Percentiles rank a stretch among this genome's conserved stretches.
Conservation (phyloP, 192 early-diverging fungal species). For the Thamnidium elegans region DNA sequence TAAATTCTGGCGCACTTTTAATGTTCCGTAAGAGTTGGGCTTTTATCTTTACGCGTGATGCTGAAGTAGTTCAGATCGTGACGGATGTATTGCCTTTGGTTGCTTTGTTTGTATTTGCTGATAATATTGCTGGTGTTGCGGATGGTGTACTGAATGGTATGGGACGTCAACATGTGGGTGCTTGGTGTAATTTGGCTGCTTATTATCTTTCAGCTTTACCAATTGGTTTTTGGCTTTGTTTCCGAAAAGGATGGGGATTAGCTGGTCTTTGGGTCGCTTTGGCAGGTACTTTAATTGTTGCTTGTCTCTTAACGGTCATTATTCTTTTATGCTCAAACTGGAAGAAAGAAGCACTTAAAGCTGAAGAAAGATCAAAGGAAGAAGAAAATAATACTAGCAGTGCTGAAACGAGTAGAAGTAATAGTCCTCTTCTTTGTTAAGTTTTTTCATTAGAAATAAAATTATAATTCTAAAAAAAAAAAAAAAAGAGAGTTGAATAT, state of each 20-base stretch:
- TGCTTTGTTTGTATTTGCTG: constrained; percentile 72
- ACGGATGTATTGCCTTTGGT: constrained; percentile 71
- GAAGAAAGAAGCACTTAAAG: constrained; percentile 20
- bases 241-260: constrained; percentile 53
- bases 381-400: neutral
- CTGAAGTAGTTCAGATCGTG: constrained; percentile 62
- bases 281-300: constrained; percentile 27
- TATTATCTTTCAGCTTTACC: constrained; percentile 73
- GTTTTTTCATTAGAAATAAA: too few species aligned
- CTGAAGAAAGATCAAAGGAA: constrained; percentile 13
- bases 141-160: constrained; percentile 73
- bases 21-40: constrained; percentile 58
- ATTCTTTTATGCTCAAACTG: constrained; percentile 22
- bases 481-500: too few species aligned
- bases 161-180: constrained; percentile 70
- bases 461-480: too few species aligned
- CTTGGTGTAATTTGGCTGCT: constrained; percentile 47
- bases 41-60: constrained; percentile 66
- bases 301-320: constrained; percentile 31
- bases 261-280: constrained; percentile 62
- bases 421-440: too few species aligned
- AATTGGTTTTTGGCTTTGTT: constrained; percentile 54
- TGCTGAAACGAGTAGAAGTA: too few species aligned
- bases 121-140: constrained; percentile 60
- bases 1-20: constrained; percentile 50